Conservation (phyloP, 164 flowering plant genomes). For the Vitis amurensis region DNA sequence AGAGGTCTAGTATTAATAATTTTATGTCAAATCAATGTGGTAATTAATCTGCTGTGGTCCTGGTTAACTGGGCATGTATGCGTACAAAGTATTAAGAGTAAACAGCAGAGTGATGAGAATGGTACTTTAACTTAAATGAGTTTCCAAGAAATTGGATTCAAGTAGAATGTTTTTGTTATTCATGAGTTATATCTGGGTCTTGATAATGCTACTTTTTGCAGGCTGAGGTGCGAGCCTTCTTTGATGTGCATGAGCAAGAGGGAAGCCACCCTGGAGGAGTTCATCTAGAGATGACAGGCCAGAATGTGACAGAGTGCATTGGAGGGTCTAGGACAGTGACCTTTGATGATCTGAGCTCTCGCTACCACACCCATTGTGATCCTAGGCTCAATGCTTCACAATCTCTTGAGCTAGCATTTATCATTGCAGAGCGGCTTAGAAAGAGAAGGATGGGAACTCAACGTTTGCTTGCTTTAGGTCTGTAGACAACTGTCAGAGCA, state of each 20-base stretch:
- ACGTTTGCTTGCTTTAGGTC: conserved; percentile 15
- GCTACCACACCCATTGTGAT: conserved; percentile 71
- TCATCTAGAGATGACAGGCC: conserved; percentile 75
- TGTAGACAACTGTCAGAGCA: background rate
- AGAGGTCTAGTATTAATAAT: background rate
- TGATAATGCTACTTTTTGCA: conserved; percentile 9
- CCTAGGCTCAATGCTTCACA: conserved; percentile 73
- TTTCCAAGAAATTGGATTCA: no score
- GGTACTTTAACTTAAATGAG: no score
- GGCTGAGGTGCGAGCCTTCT: conserved; percentile 72
- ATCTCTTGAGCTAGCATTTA: conserved; percentile 61
- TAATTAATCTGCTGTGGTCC: no score
- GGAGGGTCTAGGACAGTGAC: conserved; percentile 63
- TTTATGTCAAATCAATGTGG: no score
- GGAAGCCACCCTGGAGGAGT: conserved; percentile 72
- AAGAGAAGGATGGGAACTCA: conserved; percentile 40
- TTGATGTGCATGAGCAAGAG: conserved; percentile 74
- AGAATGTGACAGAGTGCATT: conserved; percentile 69
- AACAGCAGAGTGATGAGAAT: no score
- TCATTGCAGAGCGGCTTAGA: conserved; percentile 55
- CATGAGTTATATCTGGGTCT: background rate
- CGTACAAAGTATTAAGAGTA: no score
- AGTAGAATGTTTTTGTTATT: no score
- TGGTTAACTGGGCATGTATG: no score
- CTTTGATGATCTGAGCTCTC: conserved; percentile 51